These are phyloP conservation scores for Lasiodiplodia sp. DNA, from an alignment of 2,329 filamentous ascomycete genomes.

Conservation along the genomic window DNA sequence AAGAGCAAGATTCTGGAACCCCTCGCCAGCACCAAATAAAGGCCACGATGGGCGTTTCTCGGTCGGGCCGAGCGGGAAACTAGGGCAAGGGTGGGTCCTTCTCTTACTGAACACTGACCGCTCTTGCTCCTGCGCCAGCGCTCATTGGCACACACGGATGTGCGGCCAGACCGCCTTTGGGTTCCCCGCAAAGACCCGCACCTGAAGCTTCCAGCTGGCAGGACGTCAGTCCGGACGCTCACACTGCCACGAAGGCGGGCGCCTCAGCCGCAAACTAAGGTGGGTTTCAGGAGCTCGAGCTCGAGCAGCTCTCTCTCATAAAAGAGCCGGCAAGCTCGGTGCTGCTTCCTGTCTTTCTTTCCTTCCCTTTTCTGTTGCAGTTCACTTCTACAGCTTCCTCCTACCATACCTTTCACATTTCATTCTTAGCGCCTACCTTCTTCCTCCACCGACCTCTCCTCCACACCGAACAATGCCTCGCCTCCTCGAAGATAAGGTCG, in stretches of 20 bases:
- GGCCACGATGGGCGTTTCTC: conserved; percentile 18
- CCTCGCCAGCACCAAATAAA: neutral
- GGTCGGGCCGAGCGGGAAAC: conserved; percentile 23
- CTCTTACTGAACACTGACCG: conserved; percentile 5
- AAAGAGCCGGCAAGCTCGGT: neutral
- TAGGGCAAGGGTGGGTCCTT: conserved; percentile 18
- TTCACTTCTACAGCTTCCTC: neutral
- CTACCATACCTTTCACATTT: neutral
- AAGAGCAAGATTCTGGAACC: conserved; percentile 21
- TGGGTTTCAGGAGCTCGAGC: conserved; percentile 10
- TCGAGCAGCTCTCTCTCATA: neutral
- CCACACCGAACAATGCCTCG: conserved; percentile 8
- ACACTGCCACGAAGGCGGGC: conserved; percentile 14
- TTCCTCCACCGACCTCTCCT: neutral
- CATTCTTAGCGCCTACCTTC: neutral
- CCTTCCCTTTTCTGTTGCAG: neutral
- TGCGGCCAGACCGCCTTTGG: conserved; percentile 14
- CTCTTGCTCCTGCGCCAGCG: neutral
- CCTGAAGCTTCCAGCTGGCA: conserved; percentile 16
- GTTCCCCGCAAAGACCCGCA: conserved; percentile 20
- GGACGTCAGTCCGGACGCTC: conserved; percentile 10
- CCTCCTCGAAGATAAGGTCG: conserved; percentile 27
- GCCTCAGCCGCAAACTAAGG: conserved; percentile 4
- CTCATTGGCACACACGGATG: conserved; percentile 3
- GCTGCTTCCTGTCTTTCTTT: neutral